Conservation (phyloP, 768 basidiomycete genomes). For the Suillus ampliporus region DNA sequence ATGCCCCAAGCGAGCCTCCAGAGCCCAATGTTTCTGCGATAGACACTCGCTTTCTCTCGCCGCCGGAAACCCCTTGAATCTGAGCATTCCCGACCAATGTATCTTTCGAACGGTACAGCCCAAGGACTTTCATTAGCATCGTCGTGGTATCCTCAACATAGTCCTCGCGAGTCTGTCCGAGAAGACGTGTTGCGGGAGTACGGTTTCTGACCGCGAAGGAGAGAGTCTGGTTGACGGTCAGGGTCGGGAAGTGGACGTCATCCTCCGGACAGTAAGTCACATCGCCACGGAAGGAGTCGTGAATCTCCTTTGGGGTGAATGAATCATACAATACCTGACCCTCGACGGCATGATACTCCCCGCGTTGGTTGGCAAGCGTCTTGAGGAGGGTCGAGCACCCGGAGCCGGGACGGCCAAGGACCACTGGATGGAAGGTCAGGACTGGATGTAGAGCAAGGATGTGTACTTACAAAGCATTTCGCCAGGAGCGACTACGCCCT, state of each 20-base stretch:
- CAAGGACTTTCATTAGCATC: slow-evolving; percentile 71
- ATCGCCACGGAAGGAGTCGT: slow-evolving; percentile 74
- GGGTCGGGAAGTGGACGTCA: slow-evolving; percentile 83
- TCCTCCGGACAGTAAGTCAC: slow-evolving; percentile 85
- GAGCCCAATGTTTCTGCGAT: slow-evolving; percentile 67
- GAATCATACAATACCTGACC: slow-evolving; percentile 82
- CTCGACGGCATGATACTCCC: slow-evolving; percentile 67
- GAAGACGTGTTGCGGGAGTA: slow-evolving; percentile 60
- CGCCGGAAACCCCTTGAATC: slow-evolving; percentile 76
- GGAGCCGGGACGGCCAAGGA: slow-evolving; percentile 83
- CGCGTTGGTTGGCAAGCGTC: slow-evolving; percentile 77
- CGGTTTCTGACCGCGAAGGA: slow-evolving; percentile 71
- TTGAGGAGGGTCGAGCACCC: slow-evolving; percentile 89
- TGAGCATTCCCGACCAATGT: slow-evolving; percentile 85
- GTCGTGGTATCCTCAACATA: slow-evolving; percentile 38
- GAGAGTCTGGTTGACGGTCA: slow-evolving; percentile 81
- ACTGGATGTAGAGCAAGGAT: not conserved
- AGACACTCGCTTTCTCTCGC: slow-evolving; percentile 83
- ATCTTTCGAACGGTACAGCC: slow-evolving; percentile 71
- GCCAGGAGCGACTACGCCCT: slow-evolving; percentile 62
- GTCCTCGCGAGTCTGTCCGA: slow-evolving; percentile 43
- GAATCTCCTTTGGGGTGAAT: slow-evolving; percentile 66
- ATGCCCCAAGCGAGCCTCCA: not conserved
- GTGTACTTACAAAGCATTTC: slow-evolving; percentile 68
- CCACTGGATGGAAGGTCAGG: slow-evolving; percentile 54